These are phyloP conservation scores for Suillus alpinus DNA, from an alignment of 768 basidiomycete genomes.

Conservation along the genomic window DNA sequence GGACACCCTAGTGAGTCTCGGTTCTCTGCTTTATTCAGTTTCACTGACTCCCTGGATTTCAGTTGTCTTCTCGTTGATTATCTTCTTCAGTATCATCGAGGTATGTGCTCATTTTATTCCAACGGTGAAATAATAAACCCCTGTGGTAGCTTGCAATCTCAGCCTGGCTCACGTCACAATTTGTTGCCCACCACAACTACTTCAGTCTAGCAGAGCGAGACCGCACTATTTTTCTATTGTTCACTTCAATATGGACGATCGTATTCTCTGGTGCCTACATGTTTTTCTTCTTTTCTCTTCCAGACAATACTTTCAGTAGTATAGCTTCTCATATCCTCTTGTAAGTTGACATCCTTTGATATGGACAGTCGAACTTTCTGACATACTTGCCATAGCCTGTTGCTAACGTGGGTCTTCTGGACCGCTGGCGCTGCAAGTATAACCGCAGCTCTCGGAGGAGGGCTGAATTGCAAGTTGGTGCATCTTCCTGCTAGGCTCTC, in stretches of 20 bases:
- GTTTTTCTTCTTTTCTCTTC: conserved; percentile 50
- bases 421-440: conserved; percentile 69
- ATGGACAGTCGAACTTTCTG: background rate
- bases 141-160: conserved; percentile 57
- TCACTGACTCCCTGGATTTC: conserved; percentile 30
- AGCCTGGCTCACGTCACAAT: conserved; percentile 67
- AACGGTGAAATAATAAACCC: background rate
- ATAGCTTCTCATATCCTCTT: conserved; percentile 62
- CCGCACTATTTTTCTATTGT: conserved; percentile 65
- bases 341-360: conserved; percentile 38
- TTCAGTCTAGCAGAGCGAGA: conserved; percentile 48
- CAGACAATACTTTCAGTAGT: conserved; percentile 52
- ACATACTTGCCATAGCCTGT: conserved; percentile 40
- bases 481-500: background rate
- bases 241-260: conserved; percentile 72
- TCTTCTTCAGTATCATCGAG: conserved; percentile 66
- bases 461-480: conserved; percentile 64
- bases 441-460: conserved; percentile 64
- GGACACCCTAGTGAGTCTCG: conserved; percentile 53
- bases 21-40: background rate
- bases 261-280: conserved; percentile 51
- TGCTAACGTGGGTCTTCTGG: conserved; percentile 79
- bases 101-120: conserved; percentile 30
- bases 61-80: conserved; percentile 47
- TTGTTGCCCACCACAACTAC: conserved; percentile 55